A percentile compares a stretch with the other conserved stretches of the same genome.
phyloP scores from a whole-genome alignment of 805 yeast species.

The Schizosaccharomyces pombe region ASM294v3 CU329670.1:4494501-4495000 shows the following conservation, averaged over 20 bases:
- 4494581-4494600: conserved; percentile 8
- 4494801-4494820: neutral
- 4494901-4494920: neutral
- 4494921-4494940: neutral
- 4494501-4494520: conserved; percentile 10
- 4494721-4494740: neutral
- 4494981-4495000: neutral
- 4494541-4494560: conserved; percentile 6
- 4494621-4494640: conserved; percentile 6
- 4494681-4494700: conserved; percentile 1
- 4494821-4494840: neutral
- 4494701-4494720: conserved; percentile 1
- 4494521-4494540: conserved; percentile 9
- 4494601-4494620: conserved; percentile 7
- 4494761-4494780: neutral
- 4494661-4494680: conserved; percentile 3
- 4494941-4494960: neutral
- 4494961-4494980: neutral
- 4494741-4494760: neutral
- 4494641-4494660: conserved; percentile 9
- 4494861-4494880: conserved; percentile 1
- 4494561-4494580: conserved; percentile 6
- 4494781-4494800: neutral
- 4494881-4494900: conserved; percentile 2
- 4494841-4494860: neutral